Base-by-base conservation (phyloP, 306 rosid species). In the Canavalia ensiformis region DNA sequence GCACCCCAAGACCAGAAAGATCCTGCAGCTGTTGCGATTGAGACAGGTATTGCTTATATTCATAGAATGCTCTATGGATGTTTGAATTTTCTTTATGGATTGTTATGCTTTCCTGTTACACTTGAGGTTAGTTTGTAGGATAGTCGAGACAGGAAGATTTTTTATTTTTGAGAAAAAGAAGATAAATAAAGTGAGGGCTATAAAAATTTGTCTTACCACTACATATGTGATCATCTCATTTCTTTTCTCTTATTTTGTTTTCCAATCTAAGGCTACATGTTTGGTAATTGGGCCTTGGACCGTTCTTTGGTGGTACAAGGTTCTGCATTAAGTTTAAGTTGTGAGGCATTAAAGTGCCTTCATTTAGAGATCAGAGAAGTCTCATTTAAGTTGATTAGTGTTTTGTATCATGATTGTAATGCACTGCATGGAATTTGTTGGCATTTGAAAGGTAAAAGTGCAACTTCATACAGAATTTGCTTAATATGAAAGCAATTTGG, bases 1-100 rank as follows among this genome's bases (percentile, higher is more conserved):
- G 87, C 87, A 95, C 64, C 97, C 99, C 0, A 93, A 95, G 87
- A 82, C 97, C 29, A 91, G 87, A 54, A 89, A 84, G 81, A 95
- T 95, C 55, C 47, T 93, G 83, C 97, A 93, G 88, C 93, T 95
- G n/a, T 85, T 95, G 86, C 86, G 98, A 4, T 75, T 95, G 85
- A 93, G 98, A 85, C 97, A 91, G 98, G 99, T 93, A 79, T 6
- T 39, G 0, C 5, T 6, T 49, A 29, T 7, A 44, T 35, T 39
- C 44, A 8, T 8, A 3, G 18, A 67, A 30, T 74, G 30, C 12
- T 28, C 9, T 7, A 2, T 2, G 2, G 7, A 42, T 7, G 4
- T 11, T n/a, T 28, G 50, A 31, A 35, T 9, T 6, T 68, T 37
- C 1, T 0, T 57, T 46, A 4, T 13, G 39, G 4, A 0, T 35